phyloP scores from a whole-genome alignment of 306 rosid genomes.

The Rosa persica region DNA sequence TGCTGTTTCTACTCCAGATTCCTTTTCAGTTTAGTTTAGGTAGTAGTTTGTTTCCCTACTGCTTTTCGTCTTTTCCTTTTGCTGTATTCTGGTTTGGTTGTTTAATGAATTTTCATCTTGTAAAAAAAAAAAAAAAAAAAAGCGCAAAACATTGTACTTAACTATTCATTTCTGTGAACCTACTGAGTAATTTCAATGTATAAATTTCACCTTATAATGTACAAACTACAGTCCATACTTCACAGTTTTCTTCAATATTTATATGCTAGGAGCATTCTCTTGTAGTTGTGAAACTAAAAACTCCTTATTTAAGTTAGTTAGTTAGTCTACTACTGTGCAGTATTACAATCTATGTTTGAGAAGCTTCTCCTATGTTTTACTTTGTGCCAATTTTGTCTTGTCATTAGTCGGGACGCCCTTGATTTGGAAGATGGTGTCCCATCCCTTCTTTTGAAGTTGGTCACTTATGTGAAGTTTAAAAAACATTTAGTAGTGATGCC shows the following conservation, averaged over 20 bases:
- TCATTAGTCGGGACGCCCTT: neutral
- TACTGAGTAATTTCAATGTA: neutral
- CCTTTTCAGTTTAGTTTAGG: no score
- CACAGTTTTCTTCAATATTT: neutral
- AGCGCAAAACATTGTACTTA: neutral
- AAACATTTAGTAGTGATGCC: neutral
- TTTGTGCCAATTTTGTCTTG: neutral
- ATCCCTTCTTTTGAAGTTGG: neutral
- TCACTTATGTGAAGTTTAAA: neutral
- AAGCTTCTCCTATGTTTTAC: neutral
- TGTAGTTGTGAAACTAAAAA: neutral
- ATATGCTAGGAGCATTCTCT: neutral
- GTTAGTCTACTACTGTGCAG: neutral
- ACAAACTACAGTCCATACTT: neutral
- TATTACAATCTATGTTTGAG: neutral
- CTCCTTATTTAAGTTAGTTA: neutral
- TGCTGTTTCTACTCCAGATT: no score
- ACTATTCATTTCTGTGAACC: neutral
- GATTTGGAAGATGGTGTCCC: neutral
- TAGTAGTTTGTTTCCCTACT: no score
- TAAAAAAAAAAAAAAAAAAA: no score
- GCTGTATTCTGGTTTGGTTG: no score
- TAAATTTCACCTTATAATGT: no score
- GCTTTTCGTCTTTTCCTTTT: no score
- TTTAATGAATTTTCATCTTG: no score